phyloP scores from a whole-genome alignment of 2,329 filamentous ascomycete species.

The Leptographium procerum region DNA sequence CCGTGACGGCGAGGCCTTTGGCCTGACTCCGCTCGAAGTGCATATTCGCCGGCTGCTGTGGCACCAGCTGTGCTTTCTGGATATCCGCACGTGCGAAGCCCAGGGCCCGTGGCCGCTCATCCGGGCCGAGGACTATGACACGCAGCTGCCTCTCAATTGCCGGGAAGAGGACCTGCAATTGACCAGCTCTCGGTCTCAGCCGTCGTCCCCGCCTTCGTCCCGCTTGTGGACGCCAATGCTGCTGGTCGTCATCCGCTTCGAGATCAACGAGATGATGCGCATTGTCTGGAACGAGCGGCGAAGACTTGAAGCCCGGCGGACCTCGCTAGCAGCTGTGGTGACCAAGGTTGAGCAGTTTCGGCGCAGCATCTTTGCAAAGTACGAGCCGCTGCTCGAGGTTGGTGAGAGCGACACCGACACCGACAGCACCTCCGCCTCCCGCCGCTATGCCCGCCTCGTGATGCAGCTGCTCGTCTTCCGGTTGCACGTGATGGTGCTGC shows the following conservation, averaged over 20 bases:
- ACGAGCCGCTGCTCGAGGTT: slow-evolving; percentile 50
- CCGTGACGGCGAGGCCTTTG: slow-evolving; percentile 56
- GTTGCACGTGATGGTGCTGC: slow-evolving; percentile 55
- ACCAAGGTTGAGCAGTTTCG: slow-evolving; percentile 59
- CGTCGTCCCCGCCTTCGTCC: slow-evolving; percentile 36
- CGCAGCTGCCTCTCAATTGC: slow-evolving; percentile 58
- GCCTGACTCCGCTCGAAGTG: slow-evolving; percentile 54
- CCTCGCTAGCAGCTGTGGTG: slow-evolving; percentile 51
- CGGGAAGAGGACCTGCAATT: slow-evolving; percentile 51
- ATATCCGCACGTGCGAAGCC: slow-evolving; percentile 62
- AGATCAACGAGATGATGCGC: slow-evolving; percentile 62
- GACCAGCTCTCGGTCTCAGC: slow-evolving; percentile 23
- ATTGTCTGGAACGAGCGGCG: slow-evolving; percentile 59
- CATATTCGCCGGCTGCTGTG: slow-evolving; percentile 62
- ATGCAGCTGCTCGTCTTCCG: slow-evolving; percentile 53
- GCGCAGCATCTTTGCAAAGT: slow-evolving; percentile 52
- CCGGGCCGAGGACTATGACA: slow-evolving; percentile 64
- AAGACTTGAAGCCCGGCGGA: slow-evolving; percentile 49
- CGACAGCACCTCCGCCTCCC: slow-evolving; percentile 28
- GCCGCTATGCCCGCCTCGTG: slow-evolving; percentile 51
- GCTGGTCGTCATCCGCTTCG: slow-evolving; percentile 56
- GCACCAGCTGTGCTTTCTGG: slow-evolving; percentile 69
- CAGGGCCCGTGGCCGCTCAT: slow-evolving; percentile 63
- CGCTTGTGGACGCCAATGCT: slow-evolving; percentile 55
- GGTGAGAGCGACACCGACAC: slow-evolving; percentile 22